Evolutionary conservation across 2,329 filamentous ascomycete genomes (phyloP).

Genomic region (Herpotrichia juniperi): DNA sequence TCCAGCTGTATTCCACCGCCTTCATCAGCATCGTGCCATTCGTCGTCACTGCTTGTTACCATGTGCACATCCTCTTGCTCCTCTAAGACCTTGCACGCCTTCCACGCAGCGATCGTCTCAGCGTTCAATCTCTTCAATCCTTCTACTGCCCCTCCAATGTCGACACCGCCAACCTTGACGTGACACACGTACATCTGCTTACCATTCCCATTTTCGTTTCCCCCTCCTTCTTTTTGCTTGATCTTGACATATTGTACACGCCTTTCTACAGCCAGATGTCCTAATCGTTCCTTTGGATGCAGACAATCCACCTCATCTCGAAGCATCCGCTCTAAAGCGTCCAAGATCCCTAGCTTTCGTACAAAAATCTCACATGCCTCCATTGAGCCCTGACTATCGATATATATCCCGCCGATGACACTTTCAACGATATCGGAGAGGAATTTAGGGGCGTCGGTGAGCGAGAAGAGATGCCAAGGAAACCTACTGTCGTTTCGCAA

Average conservation of each 20-base stretch:
- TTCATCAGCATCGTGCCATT: conserved; percentile 11
- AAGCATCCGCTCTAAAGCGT: conserved; percentile 67
- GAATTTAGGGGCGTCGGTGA: conserved; percentile 74
- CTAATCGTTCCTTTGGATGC: conserved; percentile 72
- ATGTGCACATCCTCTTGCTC: conserved; percentile 4
- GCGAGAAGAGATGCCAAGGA: conserved; percentile 77
- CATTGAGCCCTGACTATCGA: conserved; percentile 66
- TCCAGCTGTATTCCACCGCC: not conserved
- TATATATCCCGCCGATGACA: conserved; percentile 79
- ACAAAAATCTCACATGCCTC: conserved; percentile 66
- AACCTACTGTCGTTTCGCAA: conserved; percentile 63
- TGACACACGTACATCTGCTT: conserved; percentile 34
- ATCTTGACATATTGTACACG: conserved; percentile 60
- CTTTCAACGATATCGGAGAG: conserved; percentile 85
- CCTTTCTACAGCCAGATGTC: conserved; percentile 59
- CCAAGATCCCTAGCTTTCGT: conserved; percentile 68
- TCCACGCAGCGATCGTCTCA: conserved; percentile 47
- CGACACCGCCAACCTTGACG: conserved; percentile 41
- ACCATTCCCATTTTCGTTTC: conserved; percentile 4
- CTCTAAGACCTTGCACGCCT: conserved; percentile 32
- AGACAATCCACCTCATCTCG: conserved; percentile 58
- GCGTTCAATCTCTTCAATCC: conserved; percentile 44
- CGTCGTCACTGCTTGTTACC: conserved; percentile 4
- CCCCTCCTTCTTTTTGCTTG: conserved; percentile 7
- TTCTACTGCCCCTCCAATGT: conserved; percentile 39